A percentile compares a stretch with the other conserved stretches of the same genome.
These are phyloP conservation scores for Fusarium torulosum DNA, from an alignment of 2,329 filamentous ascomycete species.

Conservation along the genomic window DNA sequence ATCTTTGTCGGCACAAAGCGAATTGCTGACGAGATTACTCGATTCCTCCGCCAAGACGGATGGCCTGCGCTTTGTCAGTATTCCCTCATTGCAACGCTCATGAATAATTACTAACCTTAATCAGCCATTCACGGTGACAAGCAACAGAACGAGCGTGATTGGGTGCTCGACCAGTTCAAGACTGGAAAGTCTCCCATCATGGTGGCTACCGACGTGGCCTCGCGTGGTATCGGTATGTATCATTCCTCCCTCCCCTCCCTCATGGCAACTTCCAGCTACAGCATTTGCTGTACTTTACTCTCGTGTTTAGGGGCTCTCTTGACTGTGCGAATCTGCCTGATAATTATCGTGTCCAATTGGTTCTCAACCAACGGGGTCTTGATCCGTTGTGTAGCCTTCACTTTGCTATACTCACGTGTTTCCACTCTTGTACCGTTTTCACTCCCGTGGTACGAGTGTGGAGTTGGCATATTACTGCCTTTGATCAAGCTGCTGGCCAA, in stretches of 20 bases:
- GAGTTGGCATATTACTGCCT: slow-evolving; percentile 82
- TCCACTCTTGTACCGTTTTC: slow-evolving; percentile 78
- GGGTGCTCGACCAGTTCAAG: slow-evolving; percentile 99
- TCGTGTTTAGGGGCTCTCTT: slow-evolving; percentile 88
- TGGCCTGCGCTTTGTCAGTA: slow-evolving; percentile 95
- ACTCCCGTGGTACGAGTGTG: slow-evolving; percentile 77
- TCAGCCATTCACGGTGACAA: slow-evolving; percentile 98
- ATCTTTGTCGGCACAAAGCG: slow-evolving; percentile 96
- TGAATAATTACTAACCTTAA: slow-evolving; percentile 52
- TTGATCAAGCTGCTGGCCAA: slow-evolving; percentile 75
- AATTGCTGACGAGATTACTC: slow-evolving; percentile 96
- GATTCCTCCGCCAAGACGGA: slow-evolving; percentile 96
- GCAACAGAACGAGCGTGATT: slow-evolving; percentile 99
- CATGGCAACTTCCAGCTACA: slow-evolving; percentile 69
- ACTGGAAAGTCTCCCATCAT: slow-evolving; percentile 99
- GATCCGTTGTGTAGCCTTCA: slow-evolving; percentile 64
- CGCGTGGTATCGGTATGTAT: slow-evolving; percentile 99
- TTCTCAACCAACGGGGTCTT: slow-evolving; percentile 88
- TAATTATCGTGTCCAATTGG: slow-evolving; percentile 82
- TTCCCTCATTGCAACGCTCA: slow-evolving; percentile 50
- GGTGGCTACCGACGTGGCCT: slow-evolving; percentile 99
- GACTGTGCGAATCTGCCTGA: slow-evolving; percentile 93
- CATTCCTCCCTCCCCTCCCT: slow-evolving; percentile 61
- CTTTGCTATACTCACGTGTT: slow-evolving; percentile 77
- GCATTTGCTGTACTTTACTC: slow-evolving; percentile 84